phyloP scores from a whole-genome alignment of 768 basidiomycete genomes.

The Rhodotorula sphaerocarpa region DNA sequence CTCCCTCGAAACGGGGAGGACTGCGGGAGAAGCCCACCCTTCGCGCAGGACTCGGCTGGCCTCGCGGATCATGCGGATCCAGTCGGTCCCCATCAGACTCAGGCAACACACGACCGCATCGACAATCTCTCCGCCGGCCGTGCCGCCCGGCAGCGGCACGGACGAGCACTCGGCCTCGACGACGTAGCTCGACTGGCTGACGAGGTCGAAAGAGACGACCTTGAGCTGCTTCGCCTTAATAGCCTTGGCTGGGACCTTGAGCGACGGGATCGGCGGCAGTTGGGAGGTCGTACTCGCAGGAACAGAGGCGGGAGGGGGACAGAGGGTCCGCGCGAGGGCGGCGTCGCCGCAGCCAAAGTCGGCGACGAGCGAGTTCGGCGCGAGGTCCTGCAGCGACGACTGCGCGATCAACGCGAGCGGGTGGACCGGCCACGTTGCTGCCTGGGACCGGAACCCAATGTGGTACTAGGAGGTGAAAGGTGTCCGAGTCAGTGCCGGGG shows the following conservation, averaged over 20 bases:
- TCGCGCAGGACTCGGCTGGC: conserved; percentile 76
- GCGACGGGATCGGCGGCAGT: conserved; percentile 34
- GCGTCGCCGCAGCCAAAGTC: conserved; percentile 97
- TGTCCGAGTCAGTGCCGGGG: not conserved
- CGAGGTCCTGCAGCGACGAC: conserved; percentile 54
- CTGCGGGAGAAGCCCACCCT: conserved; percentile 65
- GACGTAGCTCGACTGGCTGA: conserved; percentile 51
- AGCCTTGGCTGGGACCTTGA: conserved; percentile 36
- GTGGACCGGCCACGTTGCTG: conserved; percentile 85
- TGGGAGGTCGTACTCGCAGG: not conserved
- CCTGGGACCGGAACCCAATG: conserved; percentile 79
- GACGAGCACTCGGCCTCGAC: conserved; percentile 82
- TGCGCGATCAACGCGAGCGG: conserved; percentile 77
- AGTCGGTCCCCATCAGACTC: conserved; percentile 94
- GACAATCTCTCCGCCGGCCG: conserved; percentile 60
- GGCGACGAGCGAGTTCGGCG: conserved; percentile 64
- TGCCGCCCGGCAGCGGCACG: conserved; percentile 78
- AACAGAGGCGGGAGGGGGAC: conserved; percentile 52
- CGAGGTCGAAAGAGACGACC: conserved; percentile 71
- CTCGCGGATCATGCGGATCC: conserved; percentile 82
- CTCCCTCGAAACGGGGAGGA: not conserved
- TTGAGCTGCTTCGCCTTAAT: conserved; percentile 42
- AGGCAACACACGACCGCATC: conserved; percentile 89
- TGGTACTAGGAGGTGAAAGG: conserved; percentile 60
- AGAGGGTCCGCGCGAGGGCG: conserved; percentile 64